Evolutionary conservation across 441 rosid genomes (phyloP), one percentile per base, ranked within the genome.

Genomic region (Jatropha multifida): DNA sequence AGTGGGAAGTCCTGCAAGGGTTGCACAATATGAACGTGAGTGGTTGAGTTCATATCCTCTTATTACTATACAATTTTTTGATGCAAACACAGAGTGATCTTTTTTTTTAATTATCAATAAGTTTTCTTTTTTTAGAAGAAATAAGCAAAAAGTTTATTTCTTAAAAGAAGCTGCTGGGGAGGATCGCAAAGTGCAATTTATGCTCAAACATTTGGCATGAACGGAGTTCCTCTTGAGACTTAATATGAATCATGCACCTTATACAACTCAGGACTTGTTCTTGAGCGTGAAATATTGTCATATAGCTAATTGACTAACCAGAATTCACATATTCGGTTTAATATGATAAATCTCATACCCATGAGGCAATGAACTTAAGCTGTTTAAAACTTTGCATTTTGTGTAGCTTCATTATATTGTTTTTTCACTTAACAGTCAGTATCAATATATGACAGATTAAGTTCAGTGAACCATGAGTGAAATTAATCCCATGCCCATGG

Each of bases 21-120:
- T 94, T 59, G 88, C 90, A 80, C 99, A 94, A 71, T 94, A 91
- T 83, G 99, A 93, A 86, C n/a, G 65, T 61, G n/a, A 32, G 41
- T 32, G 1, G 32, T 61, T 32, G 7, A 60, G 12, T 26, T 60
- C 32, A 27, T 60, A 60, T 60, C 18, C 17, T 61, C 41, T 32
- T 12, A 32, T 27, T 60, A 27, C 65, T 59, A 3, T 26, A 23
- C 6, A 20, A 20, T 56, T 56, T 8, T 56, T 52, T 56, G 27
- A 4, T 59, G 14, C 32, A 10, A 23, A 52, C 14, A 3, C 15
- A 17, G 18, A 5, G 14, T 52, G n/a, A 9, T 9, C 5, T 23
- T 13, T 27, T 4, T 27, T 27, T 12, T 27, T 32, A 12, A n/a
- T 23, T 10, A 55, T 55, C 59, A 48, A 17, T 9, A 54, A 18